Base-by-base conservation (phyloP, 169 alveolate genomes). In the Plasmodium coatneyi region DNA sequence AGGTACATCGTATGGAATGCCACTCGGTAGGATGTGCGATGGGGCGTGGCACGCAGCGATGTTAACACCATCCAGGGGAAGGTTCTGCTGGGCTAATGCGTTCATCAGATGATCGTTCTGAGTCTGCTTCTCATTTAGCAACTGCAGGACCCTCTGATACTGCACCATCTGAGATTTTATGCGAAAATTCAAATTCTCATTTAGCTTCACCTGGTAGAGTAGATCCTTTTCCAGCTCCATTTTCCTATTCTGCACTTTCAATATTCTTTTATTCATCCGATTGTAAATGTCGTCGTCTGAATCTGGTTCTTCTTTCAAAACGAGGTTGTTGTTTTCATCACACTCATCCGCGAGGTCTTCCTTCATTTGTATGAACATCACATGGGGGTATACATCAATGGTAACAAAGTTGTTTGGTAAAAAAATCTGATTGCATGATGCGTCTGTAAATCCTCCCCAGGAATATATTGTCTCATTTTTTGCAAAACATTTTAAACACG, bases 371-470 rank as follows among this genome's bases (percentile, higher is more conserved):
- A 71, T 70, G 32, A 52, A 41, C 28, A 52, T 28, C 32, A 91
- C 82, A 81, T 91, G 92, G 3, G 84, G 83, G 49, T 60, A 80
- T 14, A 91, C 30, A 91, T 91, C 56, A 41, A 91, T 43, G 6
- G 83, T 22, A 6, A 43, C 84, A 81, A 91, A 91, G 71, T 91
- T 81, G 36, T 56, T 71, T 0, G 95, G 92, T 9, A 91, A 52
- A 72, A 22, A 91, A 91, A 80, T 80, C 2, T 80, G 22, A 49
- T 84, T 52, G 52, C 56, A 71, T 1, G 91, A 66, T 43, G 71
- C 60, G 82, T 70, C 92, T n/a, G 86, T 91, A 91, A 91, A 91
- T 25, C 95, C 95, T 34, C 95, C 95, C 95, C 95, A 91, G n/a
- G 95, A 71, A 71, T 91, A 91, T 46, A 91, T 81, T 14, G 60